Evolutionary conservation across 179 eudicot species (phyloP).

Genomic region (Silene vulgaris): DNA sequence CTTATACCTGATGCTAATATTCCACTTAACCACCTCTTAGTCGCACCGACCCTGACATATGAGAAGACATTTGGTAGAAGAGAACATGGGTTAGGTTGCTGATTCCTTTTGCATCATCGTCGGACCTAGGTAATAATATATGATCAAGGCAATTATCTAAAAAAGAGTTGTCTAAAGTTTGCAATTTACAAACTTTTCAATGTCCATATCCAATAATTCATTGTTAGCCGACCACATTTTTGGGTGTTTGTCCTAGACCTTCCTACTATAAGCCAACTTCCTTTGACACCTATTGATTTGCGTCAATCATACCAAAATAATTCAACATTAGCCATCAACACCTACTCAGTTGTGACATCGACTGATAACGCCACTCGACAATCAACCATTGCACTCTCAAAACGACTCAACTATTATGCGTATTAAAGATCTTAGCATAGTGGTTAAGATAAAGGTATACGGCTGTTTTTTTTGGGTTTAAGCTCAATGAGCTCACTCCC

Average conservation of each 20-base stretch:
- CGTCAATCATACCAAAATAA: constrained; percentile 12
- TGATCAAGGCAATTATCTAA: not conserved
- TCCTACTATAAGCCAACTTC: not conserved
- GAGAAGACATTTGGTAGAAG: not conserved
- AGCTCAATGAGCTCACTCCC: too few relatives aligned
- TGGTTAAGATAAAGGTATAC: too few relatives aligned
- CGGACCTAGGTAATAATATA: not conserved
- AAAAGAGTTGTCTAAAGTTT: not conserved
- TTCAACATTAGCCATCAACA: not conserved
- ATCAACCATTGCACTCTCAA: too few relatives aligned
- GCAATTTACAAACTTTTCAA: not conserved
- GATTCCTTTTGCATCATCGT: not conserved
- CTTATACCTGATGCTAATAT: too few relatives aligned
- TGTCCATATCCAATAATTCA: not conserved
- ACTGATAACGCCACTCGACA: too few relatives aligned
- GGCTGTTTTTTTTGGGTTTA: too few relatives aligned
- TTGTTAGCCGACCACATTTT: constrained; percentile 3
- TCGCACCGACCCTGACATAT: too few relatives aligned
- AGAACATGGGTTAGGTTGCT: not conserved
- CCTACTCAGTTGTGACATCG: not conserved
- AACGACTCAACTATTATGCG: too few relatives aligned
- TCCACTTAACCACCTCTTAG: too few relatives aligned
- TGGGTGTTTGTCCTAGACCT: not conserved
- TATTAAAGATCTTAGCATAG: too few relatives aligned
- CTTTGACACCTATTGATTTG: constrained; percentile 3